phyloP scores from a whole-genome alignment of 441 rosid genomes.

The Populus tomentosa region DNA sequence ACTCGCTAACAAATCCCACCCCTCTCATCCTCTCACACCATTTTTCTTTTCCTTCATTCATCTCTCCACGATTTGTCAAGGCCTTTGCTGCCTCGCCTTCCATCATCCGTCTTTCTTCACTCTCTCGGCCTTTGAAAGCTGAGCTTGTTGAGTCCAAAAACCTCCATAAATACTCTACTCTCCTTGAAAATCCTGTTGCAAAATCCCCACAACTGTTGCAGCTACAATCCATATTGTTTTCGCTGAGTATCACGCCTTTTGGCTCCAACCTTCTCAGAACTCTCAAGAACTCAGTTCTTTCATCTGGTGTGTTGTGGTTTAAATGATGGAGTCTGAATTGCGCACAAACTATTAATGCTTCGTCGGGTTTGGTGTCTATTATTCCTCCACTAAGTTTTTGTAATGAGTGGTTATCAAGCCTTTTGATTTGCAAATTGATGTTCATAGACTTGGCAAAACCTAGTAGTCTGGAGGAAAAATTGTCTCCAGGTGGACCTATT shows the following conservation, averaged over 20 bases:
- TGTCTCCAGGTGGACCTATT: constrained; percentile 63
- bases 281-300: constrained; percentile 51
- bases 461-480: constrained; percentile 49
- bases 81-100: constrained; percentile 89
- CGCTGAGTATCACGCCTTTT: constrained; percentile 65
- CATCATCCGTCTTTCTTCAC: constrained; percentile 74
- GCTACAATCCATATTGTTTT: constrained; percentile 57
- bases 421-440: constrained; percentile 57
- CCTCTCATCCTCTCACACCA: constrained; percentile 75
- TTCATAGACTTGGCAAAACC: constrained; percentile 65
- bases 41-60: constrained; percentile 67
- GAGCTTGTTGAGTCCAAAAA: constrained; percentile 81
- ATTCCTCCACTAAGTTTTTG: constrained; percentile 33
- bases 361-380: constrained; percentile 41
- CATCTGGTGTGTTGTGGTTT: constrained; percentile 46
- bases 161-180: constrained; percentile 74
- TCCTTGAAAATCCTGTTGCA: constrained; percentile 50
- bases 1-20: constrained; percentile 49
- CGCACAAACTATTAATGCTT: constrained; percentile 58
- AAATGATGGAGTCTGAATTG: constrained; percentile 74
- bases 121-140: constrained; percentile 69
- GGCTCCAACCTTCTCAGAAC: constrained; percentile 44
- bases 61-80: constrained; percentile 44
- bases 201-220: constrained; percentile 55
- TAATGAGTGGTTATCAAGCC: constrained; percentile 42